Conservation (phyloP, 2,329 filamentous ascomycete species). For the Huntiella decipiens region DNA sequence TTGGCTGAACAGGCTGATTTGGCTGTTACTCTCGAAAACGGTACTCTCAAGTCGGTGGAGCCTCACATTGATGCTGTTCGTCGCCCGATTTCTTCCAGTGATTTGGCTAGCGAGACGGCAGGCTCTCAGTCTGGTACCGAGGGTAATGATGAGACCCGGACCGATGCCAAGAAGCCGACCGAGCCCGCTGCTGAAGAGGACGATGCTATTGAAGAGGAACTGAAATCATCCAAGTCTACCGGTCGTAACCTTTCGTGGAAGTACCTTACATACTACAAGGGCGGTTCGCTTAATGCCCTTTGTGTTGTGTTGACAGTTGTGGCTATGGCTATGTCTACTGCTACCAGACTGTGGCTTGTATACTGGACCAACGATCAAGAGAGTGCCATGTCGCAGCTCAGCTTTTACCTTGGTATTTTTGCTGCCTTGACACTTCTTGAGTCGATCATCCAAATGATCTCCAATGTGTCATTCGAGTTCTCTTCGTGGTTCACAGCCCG, state of each 20-base stretch:
- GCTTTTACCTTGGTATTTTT: slow-evolving; percentile 35
- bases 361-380: slow-evolving; percentile 21
- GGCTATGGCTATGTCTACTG: slow-evolving; percentile 6
- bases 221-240: slow-evolving; percentile 9
- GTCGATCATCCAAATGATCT: slow-evolving; percentile 23
- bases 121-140: slow-evolving; percentile 2
- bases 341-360: slow-evolving; percentile 25
- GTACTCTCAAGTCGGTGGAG: slow-evolving; percentile 22
- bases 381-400: slow-evolving; percentile 24
- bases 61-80: slow-evolving; percentile 27
- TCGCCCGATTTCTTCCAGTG: slow-evolving; percentile 15
- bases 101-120: slow-evolving; percentile 17
- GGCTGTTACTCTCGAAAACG: slow-evolving; percentile 27
- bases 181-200: neutral
- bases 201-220: slow-evolving; percentile 11
- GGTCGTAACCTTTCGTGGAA: slow-evolving; percentile 6
- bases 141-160: neutral
- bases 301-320: slow-evolving; percentile 7
- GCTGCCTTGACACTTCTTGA: slow-evolving; percentile 26
- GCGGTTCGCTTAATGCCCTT: slow-evolving; percentile 3
- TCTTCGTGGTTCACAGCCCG: slow-evolving; percentile 38
- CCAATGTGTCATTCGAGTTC: slow-evolving; percentile 30
- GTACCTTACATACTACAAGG: slow-evolving; percentile 26
- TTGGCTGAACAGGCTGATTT: slow-evolving; percentile 32
- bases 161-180: neutral